phyloP scores from a whole-genome alignment of 78 protist species.

The Dictyostelium intermedium region DNA sequence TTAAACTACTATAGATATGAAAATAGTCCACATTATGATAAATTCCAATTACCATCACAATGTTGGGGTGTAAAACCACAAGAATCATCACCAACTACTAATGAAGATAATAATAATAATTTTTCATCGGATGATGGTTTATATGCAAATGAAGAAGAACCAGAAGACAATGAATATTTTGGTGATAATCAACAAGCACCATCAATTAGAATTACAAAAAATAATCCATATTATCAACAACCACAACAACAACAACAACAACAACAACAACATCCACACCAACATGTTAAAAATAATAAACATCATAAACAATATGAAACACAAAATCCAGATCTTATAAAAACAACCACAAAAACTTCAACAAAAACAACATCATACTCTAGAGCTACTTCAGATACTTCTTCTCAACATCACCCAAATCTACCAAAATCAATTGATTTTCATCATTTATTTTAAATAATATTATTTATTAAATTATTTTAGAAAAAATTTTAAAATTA shows the following conservation, averaged over 20 bases:
- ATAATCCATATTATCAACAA: neutral
- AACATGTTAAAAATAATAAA: neutral
- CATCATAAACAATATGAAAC: neutral
- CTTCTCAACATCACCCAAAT: neutral
- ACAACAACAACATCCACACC: too few relatives aligned
- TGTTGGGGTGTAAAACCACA: neutral
- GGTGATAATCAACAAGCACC: neutral
- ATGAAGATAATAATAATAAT: neutral
- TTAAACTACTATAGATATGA: neutral
- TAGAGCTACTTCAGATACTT: neutral
- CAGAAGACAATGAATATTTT: neutral
- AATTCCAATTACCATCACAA: neutral
- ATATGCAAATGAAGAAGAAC: neutral
- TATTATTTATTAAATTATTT: too few relatives aligned
- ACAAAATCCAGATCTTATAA: neutral
- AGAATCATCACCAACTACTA: too few relatives aligned
- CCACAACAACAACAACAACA: too few relatives aligned
- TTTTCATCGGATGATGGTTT: neutral
- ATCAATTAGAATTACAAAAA: neutral
- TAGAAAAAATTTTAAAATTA: too few relatives aligned
- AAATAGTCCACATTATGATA: neutral
- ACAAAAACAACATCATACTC: neutral
- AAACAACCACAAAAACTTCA: neutral
- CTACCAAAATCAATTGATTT: neutral
- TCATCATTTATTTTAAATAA: neutral